Evolutionary conservation across 169 alveolate genomes (phyloP).

Genomic region (Theileria orientalis): DNA sequence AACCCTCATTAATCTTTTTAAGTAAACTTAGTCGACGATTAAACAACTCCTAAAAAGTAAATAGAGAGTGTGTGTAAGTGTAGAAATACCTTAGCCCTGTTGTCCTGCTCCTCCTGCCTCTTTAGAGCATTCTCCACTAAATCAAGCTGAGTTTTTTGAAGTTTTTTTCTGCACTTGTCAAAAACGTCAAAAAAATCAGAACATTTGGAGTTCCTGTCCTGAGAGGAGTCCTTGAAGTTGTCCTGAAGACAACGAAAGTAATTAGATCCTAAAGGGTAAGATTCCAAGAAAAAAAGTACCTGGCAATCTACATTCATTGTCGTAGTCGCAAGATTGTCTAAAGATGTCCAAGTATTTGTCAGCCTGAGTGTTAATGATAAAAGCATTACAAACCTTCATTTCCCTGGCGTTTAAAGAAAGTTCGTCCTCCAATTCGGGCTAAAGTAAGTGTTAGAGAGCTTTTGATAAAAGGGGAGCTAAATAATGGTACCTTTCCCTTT

Average conservation of each 20-base stretch:
- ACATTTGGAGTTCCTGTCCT: conserved; percentile 59
- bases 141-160: conserved; percentile 64
- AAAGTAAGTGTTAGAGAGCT: not conserved
- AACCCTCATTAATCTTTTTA: not conserved
- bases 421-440: conserved; percentile 80
- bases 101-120: conserved; percentile 68
- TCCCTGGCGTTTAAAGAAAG: conserved; percentile 81
- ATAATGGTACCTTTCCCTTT: conserved; percentile 65
- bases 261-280: conserved; percentile 54
- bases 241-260: conserved; percentile 74
- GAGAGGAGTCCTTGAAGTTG: conserved; percentile 52
- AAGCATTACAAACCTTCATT: conserved; percentile 68
- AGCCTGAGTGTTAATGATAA: conserved; percentile 43
- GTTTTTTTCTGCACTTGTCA: conserved; percentile 69
- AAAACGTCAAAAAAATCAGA: conserved; percentile 54
- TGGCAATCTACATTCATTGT: conserved; percentile 76
- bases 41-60: conserved; percentile 23
- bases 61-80: not conserved
- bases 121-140: conserved; percentile 62
- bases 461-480: not conserved
- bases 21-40: conserved; percentile 1
- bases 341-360: conserved; percentile 76
- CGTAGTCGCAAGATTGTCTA: conserved; percentile 76
- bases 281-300: conserved; percentile 33
- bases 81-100: conserved; percentile 57